Conservation (phyloP, 2,329 filamentous ascomycete genomes). For the Hymenoscyphus fraxineus region DNA sequence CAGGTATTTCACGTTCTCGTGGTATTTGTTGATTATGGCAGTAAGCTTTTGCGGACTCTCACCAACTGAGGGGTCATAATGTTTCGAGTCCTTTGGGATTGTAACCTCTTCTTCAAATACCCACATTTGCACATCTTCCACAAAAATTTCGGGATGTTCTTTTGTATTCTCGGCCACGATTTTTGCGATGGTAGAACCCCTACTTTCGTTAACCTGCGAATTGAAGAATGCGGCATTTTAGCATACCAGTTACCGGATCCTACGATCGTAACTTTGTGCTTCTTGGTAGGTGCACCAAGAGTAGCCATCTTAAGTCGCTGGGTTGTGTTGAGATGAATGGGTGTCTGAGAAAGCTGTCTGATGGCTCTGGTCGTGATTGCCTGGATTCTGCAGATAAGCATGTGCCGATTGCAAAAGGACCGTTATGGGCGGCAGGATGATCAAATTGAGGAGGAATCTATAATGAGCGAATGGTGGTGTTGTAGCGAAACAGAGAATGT, state of each 20-base stretch:
- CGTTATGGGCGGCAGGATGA: not conserved
- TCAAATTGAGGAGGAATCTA: not conserved
- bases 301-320: conserved; percentile 33
- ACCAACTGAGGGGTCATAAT: conserved; percentile 61
- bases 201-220: conserved; percentile 36
- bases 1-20: conserved; percentile 98
- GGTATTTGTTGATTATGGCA: conserved; percentile 79
- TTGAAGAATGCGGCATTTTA: not conserved
- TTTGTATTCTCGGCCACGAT: conserved; percentile 91
- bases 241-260: conserved; percentile 93
- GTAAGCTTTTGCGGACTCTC: conserved; percentile 82
- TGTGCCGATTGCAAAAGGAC: conserved; percentile 11
- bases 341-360: conserved; percentile 21
- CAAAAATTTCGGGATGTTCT: conserved; percentile 74
- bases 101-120: conserved; percentile 91
- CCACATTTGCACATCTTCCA: conserved; percentile 95
- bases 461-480: not conserved
- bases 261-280: conserved; percentile 89
- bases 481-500: not conserved
- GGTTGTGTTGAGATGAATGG: conserved; percentile 20
- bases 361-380: conserved; percentile 22
- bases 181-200: conserved; percentile 96
- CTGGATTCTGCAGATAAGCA: conserved; percentile 21
- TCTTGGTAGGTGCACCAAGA: conserved; percentile 54
- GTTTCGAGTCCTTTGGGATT: conserved; percentile 65